Evolutionary conservation across 106 monocot genomes (phyloP).

Genomic region (Xerophyta viscosa): DNA sequence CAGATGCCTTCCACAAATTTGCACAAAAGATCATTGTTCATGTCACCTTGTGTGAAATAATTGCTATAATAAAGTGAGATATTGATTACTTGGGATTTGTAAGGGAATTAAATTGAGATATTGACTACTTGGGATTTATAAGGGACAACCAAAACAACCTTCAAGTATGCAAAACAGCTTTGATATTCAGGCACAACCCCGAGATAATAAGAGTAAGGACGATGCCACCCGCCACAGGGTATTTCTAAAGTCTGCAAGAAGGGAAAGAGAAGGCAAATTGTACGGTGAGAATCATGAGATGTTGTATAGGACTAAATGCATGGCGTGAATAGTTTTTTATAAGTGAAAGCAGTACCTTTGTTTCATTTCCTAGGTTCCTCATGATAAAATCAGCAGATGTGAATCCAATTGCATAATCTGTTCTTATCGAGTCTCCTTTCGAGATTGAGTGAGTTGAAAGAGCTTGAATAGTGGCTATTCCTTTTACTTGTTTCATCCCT

Average conservation of each 20-base stretch:
- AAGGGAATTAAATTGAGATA: no score
- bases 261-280: background rate
- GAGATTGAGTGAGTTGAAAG: slow-evolving; percentile 15
- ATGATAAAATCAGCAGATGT: slow-evolving; percentile 84
- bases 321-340: no score
- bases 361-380: slow-evolving; percentile 66
- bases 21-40: no score
- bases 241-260: slow-evolving; percentile 50
- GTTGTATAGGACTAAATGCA: background rate
- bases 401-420: slow-evolving; percentile 73
- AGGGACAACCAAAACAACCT: slow-evolving; percentile 55
- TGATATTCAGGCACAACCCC: slow-evolving; percentile 65
- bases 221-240: slow-evolving; percentile 94
- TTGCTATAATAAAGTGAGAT: no score
- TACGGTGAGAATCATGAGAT: no score
- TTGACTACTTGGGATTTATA: no score
- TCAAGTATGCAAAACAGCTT: slow-evolving; percentile 86
- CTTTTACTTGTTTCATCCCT: slow-evolving; percentile 95
- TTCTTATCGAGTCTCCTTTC: slow-evolving; percentile 13
- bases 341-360: slow-evolving; percentile 39
- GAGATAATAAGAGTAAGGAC: slow-evolving; percentile 78
- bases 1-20: no score
- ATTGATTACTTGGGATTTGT: no score
- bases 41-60: no score
- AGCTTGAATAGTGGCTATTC: slow-evolving; percentile 59